Base-by-base conservation (phyloP, 805 yeast species). In the Starmerella apicola region DNA sequence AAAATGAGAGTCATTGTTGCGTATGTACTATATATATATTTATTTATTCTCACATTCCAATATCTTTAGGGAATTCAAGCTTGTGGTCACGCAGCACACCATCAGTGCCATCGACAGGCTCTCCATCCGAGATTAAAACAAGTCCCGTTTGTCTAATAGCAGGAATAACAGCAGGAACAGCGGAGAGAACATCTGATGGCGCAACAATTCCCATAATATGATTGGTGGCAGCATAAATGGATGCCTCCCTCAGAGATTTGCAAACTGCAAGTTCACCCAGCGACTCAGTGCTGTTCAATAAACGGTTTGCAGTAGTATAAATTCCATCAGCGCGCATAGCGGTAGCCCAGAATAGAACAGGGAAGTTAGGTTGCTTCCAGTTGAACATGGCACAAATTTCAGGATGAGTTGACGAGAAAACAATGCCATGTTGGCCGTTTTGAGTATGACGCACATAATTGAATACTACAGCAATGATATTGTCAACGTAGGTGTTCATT, bases 301-400 rank as follows among this genome's bases (percentile, higher is more conserved):
- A 45, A 18, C 48, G 57, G 40, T 54, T 51, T 3, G 52, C 55
- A 20, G 54, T 36, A 4, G 55, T 42, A 37, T 45, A 50, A 21
- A 36, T 23, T 13, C 55, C 58, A 33, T 51, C 54, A n/a, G 48
- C 40, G 19, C 51, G 42, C 44, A 52, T 49, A 12, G 54, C 56
- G 51, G 75, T 77, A 71, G 86, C 73, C 41, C 78, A 74, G 61
- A 82, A 81, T 49, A 91, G 76, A 0, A 91, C 97, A 0, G 98
- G 96, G 61, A 80, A 91, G 58, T 88, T 88, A 12, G 98, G 97
- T 61, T 91, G 98, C 60, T 91, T 91, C 98, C 98, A 91, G 61
- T 91, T 91, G 51, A 91, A 63, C 34, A 84, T 81, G 9, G 94
- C 83, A 61, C 97, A 91, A n/a, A 85, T 83, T 34, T 76, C 73